phyloP scores from a whole-genome alignment of 1,284 basidiomycete species.

The Rhizoctonia solani region DNA sequence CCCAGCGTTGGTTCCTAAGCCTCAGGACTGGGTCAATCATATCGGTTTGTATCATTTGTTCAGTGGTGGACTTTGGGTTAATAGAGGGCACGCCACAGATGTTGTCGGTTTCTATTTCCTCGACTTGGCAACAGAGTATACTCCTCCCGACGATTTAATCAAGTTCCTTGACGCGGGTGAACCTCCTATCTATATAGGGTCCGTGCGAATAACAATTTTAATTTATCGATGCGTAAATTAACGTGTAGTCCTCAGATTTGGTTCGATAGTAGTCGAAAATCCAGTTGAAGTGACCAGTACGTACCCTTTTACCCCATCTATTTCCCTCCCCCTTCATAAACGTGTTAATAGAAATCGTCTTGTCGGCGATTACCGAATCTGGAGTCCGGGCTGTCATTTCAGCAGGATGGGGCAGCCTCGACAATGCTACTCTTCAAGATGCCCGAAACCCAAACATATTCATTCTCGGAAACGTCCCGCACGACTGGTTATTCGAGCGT shows the following conservation, averaged over 20 bases:
- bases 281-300: background rate
- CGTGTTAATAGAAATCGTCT: constrained; percentile 51
- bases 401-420: constrained; percentile 65
- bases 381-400: constrained; percentile 63
- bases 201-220: constrained; percentile 44
- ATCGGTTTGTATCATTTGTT: constrained; percentile 51
- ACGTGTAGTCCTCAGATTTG: background rate
- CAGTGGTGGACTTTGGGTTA: background rate
- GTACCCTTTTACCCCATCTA: background rate
- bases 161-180: constrained; percentile 57
- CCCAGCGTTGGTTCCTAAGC: constrained; percentile 64
- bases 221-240: background rate
- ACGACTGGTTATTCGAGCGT: constrained; percentile 72
- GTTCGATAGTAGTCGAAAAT: constrained; percentile 54
- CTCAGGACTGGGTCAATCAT: constrained; percentile 63
- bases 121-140: constrained; percentile 55
- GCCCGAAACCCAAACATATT: constrained; percentile 59
- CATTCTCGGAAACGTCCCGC: constrained; percentile 61
- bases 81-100: constrained; percentile 47
- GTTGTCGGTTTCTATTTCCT: constrained; percentile 68
- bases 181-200: constrained; percentile 65
- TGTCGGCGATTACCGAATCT: constrained; percentile 58
- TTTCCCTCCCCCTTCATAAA: constrained; percentile 37
- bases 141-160: constrained; percentile 53
- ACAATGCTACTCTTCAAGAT: constrained; percentile 44